Evolutionary conservation across 495 filamentous ascomycete genomes (phyloP).

Genomic region (Cryomyces antarcticus): DNA sequence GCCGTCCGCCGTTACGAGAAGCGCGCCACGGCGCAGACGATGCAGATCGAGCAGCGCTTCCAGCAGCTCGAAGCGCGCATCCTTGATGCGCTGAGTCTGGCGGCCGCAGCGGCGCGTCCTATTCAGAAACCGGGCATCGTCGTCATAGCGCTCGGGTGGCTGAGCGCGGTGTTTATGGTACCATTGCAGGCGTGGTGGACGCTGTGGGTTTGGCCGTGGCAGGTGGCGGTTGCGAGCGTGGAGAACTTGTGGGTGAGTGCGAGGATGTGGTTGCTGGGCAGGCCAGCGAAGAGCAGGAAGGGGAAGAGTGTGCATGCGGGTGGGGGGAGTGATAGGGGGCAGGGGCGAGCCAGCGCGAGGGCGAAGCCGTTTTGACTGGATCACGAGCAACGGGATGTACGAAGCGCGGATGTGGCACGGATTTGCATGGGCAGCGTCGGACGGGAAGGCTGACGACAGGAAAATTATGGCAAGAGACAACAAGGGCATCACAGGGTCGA

Average conservation of each 20-base stretch:
- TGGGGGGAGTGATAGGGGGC: too few relatives aligned
- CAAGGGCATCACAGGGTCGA: too few relatives aligned
- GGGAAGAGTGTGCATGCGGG: neutral
- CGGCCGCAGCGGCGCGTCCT: constrained; percentile 40
- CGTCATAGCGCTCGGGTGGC: constrained; percentile 1
- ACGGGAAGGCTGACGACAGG: too few relatives aligned
- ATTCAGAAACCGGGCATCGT: constrained; percentile 22
- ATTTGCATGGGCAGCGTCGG: too few relatives aligned
- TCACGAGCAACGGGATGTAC: too few relatives aligned
- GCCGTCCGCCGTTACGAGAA: constrained; percentile 93
- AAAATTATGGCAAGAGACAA: too few relatives aligned
- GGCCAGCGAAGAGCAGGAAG: neutral
- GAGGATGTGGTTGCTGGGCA: neutral
- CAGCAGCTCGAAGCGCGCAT: constrained; percentile 45
- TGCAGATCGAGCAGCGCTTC: constrained; percentile 59
- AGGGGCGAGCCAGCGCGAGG: too few relatives aligned
- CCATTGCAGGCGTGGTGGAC: constrained; percentile 9
- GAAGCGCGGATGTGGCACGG: too few relatives aligned
- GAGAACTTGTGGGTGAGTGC: neutral
- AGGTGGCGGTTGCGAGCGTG: neutral
- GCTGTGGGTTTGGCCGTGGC: constrained; percentile 5
- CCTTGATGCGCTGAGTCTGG: constrained; percentile 58
- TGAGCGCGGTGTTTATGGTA: constrained; percentile 2
- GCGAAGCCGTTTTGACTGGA: too few relatives aligned
- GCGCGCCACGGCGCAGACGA: constrained; percentile 45